Evolutionary conservation across 495 filamentous ascomycete species (phyloP), one percentile per base, ranked within the genome.

Genomic region (Podospora pseudopauciseta): DNA sequence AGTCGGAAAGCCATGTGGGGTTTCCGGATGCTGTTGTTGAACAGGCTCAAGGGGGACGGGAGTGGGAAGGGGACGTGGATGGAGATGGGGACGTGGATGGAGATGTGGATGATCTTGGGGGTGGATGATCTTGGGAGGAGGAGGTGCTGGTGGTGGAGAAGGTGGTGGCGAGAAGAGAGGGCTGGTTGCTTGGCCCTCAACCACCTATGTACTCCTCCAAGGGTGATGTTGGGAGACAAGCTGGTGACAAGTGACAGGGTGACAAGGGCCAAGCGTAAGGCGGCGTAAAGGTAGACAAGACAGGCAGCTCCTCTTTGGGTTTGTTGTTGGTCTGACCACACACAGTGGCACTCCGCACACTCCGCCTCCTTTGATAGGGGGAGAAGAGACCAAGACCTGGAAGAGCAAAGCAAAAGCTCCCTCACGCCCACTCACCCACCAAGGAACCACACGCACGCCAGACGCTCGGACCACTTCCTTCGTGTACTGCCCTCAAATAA

Each of bases 401-500:
- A 23, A 23, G 11, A 39, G 34, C 34, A 39, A 39, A 39, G 34
- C 3, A 13, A 49, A 11, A 32, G 20, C 19, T 27, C 59, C 18
- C 26, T 30, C 26, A 28, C 27, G 0, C 16, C 59, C 59, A 61
- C 26, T 5, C 59, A 64, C 58, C 61, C 7, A 67, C 67, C 72
- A 67, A 23, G 20, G 20, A 67, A 67, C 70, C 58, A 64, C 58
- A 65, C 68, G 67, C 70, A 66, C 67, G 30, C 65, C 70, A 66
- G 65, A 67, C 74, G 75, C 74, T 77, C 74, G 75, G 75, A 66
- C 75, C 75, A 65, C 65, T 63, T 30, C 18, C 58, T 30, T 63
- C 66, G 71, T 65, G 68, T 70, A 68, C 68, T 70, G 67, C 73
- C 65, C 63, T 64, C 71, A 73, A 76, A 76, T 75, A 75, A 73